phyloP scores from a whole-genome alignment of 2,329 filamentous ascomycete species.

The Escovopsis sp. region DNA sequence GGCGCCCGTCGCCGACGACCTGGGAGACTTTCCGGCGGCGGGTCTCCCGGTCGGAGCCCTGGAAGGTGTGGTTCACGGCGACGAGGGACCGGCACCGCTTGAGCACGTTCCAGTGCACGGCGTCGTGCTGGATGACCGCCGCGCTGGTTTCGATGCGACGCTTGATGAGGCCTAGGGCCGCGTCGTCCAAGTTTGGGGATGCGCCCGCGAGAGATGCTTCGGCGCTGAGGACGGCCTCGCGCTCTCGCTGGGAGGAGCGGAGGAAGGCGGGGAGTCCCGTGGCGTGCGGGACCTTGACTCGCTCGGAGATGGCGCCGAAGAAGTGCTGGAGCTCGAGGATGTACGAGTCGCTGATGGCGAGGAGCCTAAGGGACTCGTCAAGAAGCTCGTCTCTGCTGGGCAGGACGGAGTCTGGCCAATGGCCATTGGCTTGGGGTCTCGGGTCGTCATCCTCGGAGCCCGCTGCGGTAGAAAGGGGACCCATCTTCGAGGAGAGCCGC shows the following conservation, averaged over 20 bases:
- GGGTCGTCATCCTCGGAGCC: too few relatives aligned
- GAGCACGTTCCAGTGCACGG: slow-evolving; percentile 17
- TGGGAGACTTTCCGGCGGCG: slow-evolving; percentile 11
- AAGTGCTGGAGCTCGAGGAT: slow-evolving; percentile 9
- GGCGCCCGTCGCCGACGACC: slow-evolving; percentile 9
- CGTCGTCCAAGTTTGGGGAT: neutral
- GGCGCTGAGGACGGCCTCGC: slow-evolving; percentile 5
- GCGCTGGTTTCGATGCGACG: slow-evolving; percentile 12
- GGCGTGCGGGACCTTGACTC: slow-evolving; percentile 2
- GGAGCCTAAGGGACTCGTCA: slow-evolving; percentile 2
- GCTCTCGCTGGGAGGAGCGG: slow-evolving; percentile 9
- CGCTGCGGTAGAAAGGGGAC: too few relatives aligned
- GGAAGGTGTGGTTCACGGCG: slow-evolving; percentile 18
- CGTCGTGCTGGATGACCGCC: slow-evolving; percentile 10
- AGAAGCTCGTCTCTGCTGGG: slow-evolving; percentile 4
- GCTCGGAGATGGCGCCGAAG: slow-evolving; percentile 4
- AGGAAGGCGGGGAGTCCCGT: slow-evolving; percentile 12
- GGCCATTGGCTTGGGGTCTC: too few relatives aligned
- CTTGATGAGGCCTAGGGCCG: slow-evolving; percentile 5
- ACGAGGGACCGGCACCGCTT: slow-evolving; percentile 17
- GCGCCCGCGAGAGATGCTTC: slow-evolving; percentile 4
- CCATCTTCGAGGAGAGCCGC: too few relatives aligned
- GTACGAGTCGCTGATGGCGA: slow-evolving; percentile 4
- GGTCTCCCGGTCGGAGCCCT: slow-evolving; percentile 14
- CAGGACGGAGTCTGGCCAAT: neutral